A percentile compares a stretch with the other conserved stretches of the same genome.
phyloP scores from a whole-genome alignment of 495 filamentous ascomycete species.

The Umbilicaria muhlenbergii region DNA sequence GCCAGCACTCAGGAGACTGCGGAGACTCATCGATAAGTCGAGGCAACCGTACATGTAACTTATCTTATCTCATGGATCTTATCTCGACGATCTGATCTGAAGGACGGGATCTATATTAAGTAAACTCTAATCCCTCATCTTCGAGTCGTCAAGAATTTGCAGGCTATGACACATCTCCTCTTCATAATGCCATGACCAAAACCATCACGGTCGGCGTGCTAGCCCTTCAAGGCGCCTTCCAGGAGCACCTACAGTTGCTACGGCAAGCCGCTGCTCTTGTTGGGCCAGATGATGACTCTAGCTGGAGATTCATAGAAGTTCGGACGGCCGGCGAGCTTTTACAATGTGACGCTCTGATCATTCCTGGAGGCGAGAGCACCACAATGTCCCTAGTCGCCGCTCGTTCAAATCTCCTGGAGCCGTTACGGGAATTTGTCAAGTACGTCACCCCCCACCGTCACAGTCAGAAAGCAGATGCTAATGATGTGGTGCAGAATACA shows the following conservation, averaged over 20 bases:
- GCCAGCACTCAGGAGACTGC: too few relatives aligned
- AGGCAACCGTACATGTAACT: too few relatives aligned
- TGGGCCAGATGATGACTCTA: conserved; percentile 14
- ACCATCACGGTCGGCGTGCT: conserved; percentile 64
- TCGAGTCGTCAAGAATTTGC: not conserved
- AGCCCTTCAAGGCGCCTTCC: conserved; percentile 86
- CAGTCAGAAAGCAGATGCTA: not conserved
- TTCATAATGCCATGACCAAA: conserved; percentile 6
- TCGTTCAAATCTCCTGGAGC: conserved; percentile 65
- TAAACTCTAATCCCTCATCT: too few relatives aligned
- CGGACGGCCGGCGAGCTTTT: conserved; percentile 57
- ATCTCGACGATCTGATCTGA: too few relatives aligned
- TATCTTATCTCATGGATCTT: too few relatives aligned
- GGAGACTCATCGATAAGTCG: too few relatives aligned
- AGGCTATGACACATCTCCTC: not conserved
- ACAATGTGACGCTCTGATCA: conserved; percentile 64
- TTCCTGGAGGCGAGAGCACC: conserved; percentile 92
- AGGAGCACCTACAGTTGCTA: conserved; percentile 71
- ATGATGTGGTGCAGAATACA: conserved; percentile 25
- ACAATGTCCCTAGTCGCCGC: conserved; percentile 81
- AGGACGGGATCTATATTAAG: too few relatives aligned
- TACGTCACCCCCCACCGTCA: conserved; percentile 23
- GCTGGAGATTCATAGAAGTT: conserved; percentile 60
- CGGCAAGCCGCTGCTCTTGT: conserved; percentile 40
- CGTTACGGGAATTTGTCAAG: conserved; percentile 88